Conservation (phyloP, 2,329 filamentous ascomycete species). For the Xylariaceae sp. region DNA sequence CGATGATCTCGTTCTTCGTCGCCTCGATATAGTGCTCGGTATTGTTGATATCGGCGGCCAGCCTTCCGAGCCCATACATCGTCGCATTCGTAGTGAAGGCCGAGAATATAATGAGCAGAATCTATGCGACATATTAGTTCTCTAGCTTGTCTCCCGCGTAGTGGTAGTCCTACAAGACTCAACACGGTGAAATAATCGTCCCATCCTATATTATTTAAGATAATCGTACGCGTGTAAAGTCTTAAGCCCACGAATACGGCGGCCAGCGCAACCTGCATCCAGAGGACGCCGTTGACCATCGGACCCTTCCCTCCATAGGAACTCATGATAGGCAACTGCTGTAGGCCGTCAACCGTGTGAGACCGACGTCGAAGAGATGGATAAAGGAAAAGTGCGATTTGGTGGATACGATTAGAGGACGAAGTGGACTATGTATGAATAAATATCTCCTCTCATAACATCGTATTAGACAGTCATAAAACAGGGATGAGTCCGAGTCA, state of each 20-base stretch:
- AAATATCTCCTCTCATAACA: no score
- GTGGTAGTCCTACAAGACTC: background rate
- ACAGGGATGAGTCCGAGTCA: no score
- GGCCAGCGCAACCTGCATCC: conserved; percentile 11
- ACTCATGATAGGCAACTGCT: conserved; percentile 2
- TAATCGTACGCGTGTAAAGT: conserved; percentile 39
- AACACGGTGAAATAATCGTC: conserved; percentile 10
- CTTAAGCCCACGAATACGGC: conserved; percentile 39
- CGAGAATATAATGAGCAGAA: conserved; percentile 13
- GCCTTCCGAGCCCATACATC: conserved; percentile 10
- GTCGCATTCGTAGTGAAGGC: conserved; percentile 1
- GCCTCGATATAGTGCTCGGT: conserved; percentile 7
- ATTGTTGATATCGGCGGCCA: conserved; percentile 9
- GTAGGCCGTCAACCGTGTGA: no score
- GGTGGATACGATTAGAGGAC: no score
- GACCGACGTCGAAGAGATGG: no score
- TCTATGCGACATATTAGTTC: no score
- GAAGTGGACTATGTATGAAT: no score
- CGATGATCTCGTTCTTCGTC: conserved; percentile 14
- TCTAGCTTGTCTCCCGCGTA: no score
- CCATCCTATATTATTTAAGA: conserved; percentile 12
- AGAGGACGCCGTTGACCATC: conserved; percentile 18
- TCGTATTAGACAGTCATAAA: no score
- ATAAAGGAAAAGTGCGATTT: no score
- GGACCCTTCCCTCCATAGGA: conserved; percentile 16